A percentile compares a stretch with the other conserved stretches of the same genome.
Conservation (phyloP, 495 filamentous ascomycete species). For the Pyronema omphalodes region DNA sequence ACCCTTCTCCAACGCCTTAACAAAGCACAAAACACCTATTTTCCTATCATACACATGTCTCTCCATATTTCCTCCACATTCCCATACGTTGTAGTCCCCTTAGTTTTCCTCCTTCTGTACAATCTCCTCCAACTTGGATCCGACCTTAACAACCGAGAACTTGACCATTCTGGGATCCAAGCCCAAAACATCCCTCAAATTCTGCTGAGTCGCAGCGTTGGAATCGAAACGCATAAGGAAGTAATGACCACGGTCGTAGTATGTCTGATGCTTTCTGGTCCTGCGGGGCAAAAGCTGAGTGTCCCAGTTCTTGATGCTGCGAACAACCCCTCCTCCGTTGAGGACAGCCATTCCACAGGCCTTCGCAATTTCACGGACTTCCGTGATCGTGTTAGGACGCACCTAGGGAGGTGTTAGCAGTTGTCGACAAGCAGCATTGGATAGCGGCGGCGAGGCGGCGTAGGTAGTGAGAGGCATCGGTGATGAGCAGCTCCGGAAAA, state of each 20-base stretch:
- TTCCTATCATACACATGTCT: no score
- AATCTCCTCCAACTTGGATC: slow-evolving; percentile 30
- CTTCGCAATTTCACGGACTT: slow-evolving; percentile 92
- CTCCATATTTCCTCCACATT: no score
- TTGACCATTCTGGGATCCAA: slow-evolving; percentile 83
- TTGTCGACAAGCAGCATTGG: neutral
- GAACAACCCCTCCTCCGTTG: slow-evolving; percentile 69
- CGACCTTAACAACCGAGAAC: slow-evolving; percentile 71
- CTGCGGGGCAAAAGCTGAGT: slow-evolving; percentile 62
- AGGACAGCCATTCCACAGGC: slow-evolving; percentile 73
- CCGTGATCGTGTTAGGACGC: slow-evolving; percentile 65
- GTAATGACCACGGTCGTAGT: slow-evolving; percentile 72
- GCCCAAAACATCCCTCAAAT: slow-evolving; percentile 52
- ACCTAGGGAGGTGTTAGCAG: slow-evolving; percentile 38
- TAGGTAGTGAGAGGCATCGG: neutral
- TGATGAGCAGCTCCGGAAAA: no score
- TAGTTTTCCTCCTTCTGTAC: neutral
- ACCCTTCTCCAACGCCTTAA: no score
- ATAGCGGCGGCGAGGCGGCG: neutral
- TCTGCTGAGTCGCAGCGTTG: slow-evolving; percentile 47
- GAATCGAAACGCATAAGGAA: slow-evolving; percentile 95
- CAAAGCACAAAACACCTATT: no score
- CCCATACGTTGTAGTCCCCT: no score
- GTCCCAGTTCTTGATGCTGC: slow-evolving; percentile 88
- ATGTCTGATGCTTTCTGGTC: slow-evolving; percentile 55